Percentiles rank a stretch among this genome's conserved stretches.
Conservation (phyloP, 176 grass and related monocot genomes). For the Juncus effusus region DNA sequence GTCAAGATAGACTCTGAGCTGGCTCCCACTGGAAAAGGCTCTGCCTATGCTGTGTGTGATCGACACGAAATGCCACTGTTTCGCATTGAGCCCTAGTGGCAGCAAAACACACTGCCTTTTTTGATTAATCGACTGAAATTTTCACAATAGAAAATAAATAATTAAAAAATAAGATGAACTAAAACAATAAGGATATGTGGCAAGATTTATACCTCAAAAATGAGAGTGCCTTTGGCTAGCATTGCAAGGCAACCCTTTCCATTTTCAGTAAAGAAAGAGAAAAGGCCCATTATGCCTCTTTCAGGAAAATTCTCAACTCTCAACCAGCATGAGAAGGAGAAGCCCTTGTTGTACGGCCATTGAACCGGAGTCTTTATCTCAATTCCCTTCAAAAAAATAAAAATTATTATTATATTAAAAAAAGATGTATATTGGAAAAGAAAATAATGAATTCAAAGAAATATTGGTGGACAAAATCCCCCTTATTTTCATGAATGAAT, state of each 20-base stretch:
- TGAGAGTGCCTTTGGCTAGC: slow-evolving; percentile 72
- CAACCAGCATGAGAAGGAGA: slow-evolving; percentile 93
- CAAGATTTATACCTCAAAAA: slow-evolving; percentile 72
- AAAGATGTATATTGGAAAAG: slow-evolving; percentile 9
- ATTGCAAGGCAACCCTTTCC: slow-evolving; percentile 85
- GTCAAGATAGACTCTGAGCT: slow-evolving; percentile 82
- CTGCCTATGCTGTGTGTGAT: slow-evolving; percentile 92
- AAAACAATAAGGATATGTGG: neutral
- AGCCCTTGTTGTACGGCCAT: slow-evolving; percentile 89
- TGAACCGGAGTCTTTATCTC: slow-evolving; percentile 80
- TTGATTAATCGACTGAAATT: slow-evolving; percentile 79
- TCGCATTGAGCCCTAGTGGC: slow-evolving; percentile 61
- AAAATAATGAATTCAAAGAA: slow-evolving; percentile 12
- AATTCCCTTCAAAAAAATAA: slow-evolving; percentile 66
- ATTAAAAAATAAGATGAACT: slow-evolving; percentile 1
- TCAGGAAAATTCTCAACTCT: slow-evolving; percentile 82
- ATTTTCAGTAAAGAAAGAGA: slow-evolving; percentile 91
- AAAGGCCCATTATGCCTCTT: slow-evolving; percentile 86
- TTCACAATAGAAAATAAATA: neutral
- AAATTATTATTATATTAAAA: slow-evolving; percentile 8
- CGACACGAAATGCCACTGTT: slow-evolving; percentile 92
- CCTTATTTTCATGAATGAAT: no score
- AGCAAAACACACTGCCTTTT: slow-evolving; percentile 78
- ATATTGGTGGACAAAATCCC: no score
- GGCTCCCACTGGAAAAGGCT: slow-evolving; percentile 90